Conservation (phyloP, 352 stramenopile species). For the Globisporangium echinulatum region DNA sequence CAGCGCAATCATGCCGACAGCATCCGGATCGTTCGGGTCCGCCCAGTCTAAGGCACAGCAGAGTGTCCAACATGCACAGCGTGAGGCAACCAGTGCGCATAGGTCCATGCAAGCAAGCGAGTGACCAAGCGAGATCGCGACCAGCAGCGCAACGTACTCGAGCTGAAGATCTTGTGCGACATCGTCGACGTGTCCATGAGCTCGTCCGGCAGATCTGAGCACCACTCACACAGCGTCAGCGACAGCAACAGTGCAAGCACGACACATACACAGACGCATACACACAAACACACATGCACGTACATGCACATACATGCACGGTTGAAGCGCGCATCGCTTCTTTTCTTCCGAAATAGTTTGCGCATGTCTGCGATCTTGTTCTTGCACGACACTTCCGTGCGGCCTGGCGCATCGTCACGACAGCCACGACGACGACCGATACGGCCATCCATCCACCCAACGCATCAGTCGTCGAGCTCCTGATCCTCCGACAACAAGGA, state of each 20-base stretch:
- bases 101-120: too few relatives aligned
- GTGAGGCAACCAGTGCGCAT: too few relatives aligned
- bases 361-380: conserved; percentile 61
- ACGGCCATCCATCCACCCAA: background rate
- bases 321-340: conserved; percentile 15
- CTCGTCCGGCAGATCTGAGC: conserved; percentile 40
- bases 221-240: too few relatives aligned
- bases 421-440: background rate
- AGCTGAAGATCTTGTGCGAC: conserved; percentile 64
- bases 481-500: too few relatives aligned
- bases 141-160: conserved; percentile 22
- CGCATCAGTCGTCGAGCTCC: too few relatives aligned
- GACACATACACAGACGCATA: conserved; percentile 4
- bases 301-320: conserved; percentile 34
- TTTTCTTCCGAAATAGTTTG: conserved; percentile 36
- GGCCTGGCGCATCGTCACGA: conserved; percentile 14
- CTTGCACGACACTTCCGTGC: conserved; percentile 44
- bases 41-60: conserved; percentile 8
- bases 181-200: conserved; percentile 50
- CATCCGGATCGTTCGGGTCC: conserved; percentile 45
- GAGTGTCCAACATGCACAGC: too few relatives aligned
- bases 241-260: background rate
- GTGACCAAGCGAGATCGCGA: too few relatives aligned
- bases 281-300: background rate
- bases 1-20: conserved; percentile 39